A percentile compares a stretch with the other conserved stretches of the same genome.
These are phyloP conservation scores for Marasmius oreades DNA, from an alignment of 1,284 basidiomycete species.

Conservation along the genomic window DNA sequence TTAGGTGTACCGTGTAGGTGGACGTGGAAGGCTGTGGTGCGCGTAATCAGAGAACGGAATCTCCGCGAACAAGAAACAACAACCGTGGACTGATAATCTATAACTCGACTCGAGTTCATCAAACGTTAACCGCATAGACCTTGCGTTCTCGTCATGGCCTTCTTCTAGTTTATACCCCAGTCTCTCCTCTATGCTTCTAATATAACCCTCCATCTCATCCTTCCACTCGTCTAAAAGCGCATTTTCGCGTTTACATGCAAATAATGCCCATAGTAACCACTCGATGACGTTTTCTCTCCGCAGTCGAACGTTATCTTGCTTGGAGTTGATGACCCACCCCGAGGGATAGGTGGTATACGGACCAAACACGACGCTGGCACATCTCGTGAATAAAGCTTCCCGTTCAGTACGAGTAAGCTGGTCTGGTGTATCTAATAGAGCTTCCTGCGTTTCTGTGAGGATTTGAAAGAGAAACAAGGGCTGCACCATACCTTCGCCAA, in stretches of 20 bases:
- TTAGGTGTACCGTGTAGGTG: no score
- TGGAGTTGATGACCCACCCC: conserved; percentile 51
- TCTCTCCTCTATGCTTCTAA: conserved; percentile 33
- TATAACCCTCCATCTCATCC: conserved; percentile 45
- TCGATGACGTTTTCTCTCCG: conserved; percentile 49
- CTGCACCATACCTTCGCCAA: conserved; percentile 48
- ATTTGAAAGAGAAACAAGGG: not conserved
- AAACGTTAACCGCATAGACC: conserved; percentile 49
- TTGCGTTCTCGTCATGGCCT: conserved; percentile 32
- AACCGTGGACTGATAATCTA: no score
- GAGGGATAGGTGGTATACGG: conserved; percentile 31
- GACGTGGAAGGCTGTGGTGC: no score
- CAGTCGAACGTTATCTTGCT: conserved; percentile 18
- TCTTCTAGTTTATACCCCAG: conserved; percentile 36
- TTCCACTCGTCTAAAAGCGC: conserved; percentile 33
- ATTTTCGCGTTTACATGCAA: conserved; percentile 33
- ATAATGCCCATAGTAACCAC: conserved; percentile 67
- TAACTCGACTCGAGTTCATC: conserved; percentile 53
- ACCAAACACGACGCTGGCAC: not conserved
- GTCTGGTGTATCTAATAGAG: conserved; percentile 35
- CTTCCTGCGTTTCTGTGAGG: conserved; percentile 27
- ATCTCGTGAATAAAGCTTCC: conserved; percentile 39
- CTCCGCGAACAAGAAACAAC: no score
- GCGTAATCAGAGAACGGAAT: no score
- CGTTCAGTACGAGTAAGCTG: conserved; percentile 40